Conservation (phyloP, 1,284 basidiomycete genomes). For the Pseudozyma sp. region DNA sequence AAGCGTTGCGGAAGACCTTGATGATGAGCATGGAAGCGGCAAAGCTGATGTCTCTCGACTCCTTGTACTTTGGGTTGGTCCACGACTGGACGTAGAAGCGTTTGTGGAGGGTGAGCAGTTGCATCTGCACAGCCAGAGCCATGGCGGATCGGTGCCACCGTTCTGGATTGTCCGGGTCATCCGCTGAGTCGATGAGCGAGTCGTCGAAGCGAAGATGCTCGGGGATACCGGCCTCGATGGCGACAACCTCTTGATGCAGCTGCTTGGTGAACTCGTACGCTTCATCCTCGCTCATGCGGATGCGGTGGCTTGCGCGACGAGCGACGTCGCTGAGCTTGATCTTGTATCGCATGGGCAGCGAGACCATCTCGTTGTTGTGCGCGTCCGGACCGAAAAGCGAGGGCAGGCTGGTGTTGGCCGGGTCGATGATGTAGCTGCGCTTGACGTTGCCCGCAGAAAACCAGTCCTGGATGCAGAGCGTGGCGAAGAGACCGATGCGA, state of each 20-base stretch:
- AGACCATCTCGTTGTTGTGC: conserved; percentile 35
- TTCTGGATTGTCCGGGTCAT: conserved; percentile 27
- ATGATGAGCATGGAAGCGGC: conserved; percentile 51
- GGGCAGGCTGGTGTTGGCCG: conserved; percentile 42
- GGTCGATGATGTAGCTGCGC: conserved; percentile 47
- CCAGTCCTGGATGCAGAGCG: conserved; percentile 53
- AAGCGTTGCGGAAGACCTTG: conserved; percentile 57
- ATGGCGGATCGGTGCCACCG: conserved; percentile 37
- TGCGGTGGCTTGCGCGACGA: conserved; percentile 43
- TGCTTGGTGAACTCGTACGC: conserved; percentile 53
- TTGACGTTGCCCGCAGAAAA: conserved; percentile 49
- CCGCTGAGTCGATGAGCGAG: conserved; percentile 38
- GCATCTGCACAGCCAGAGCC: conserved; percentile 35
- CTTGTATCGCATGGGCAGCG: conserved; percentile 38
- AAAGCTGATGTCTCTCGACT: conserved; percentile 61
- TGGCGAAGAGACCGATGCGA: conserved; percentile 52
- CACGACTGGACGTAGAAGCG: conserved; percentile 64
- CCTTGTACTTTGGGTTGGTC: conserved; percentile 52
- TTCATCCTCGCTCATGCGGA: conserved; percentile 48
- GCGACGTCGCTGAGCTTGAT: conserved; percentile 50
- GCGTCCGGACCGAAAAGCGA: conserved; percentile 48
- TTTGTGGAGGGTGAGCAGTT: conserved; percentile 52
- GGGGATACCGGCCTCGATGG: conserved; percentile 42
- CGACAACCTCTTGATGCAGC: conserved; percentile 54
- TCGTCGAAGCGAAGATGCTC: conserved; percentile 46